phyloP scores from a whole-genome alignment of 75 land plant species.

The Pseudotsuga menziesii region DNA sequence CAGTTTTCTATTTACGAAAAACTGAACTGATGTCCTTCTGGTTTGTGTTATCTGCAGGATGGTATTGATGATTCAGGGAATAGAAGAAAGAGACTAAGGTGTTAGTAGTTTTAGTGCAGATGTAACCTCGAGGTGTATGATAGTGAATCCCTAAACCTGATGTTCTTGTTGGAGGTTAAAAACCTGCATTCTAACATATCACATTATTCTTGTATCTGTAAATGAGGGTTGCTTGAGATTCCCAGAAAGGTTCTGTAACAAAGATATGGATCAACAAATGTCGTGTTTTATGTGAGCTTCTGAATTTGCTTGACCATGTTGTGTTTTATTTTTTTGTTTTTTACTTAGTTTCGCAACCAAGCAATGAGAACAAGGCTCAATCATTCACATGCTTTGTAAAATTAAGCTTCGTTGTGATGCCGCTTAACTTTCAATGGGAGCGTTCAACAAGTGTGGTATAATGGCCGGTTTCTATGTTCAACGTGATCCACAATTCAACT shows the following conservation, averaged over 20 bases:
- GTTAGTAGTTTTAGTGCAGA: constrained; percentile 3
- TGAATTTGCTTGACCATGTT: background rate
- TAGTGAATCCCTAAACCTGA: background rate
- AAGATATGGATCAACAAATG: background rate
- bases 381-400: no score
- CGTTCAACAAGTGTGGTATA: no score
- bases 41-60: constrained; percentile 5
- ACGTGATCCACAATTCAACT: no score
- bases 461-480: no score
- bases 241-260: constrained; percentile 7
- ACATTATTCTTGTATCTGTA: background rate
- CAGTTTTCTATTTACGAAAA: background rate
- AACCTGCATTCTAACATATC: no score
- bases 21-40: background rate
- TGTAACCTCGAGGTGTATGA: constrained; percentile 11
- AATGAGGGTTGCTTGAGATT: constrained; percentile 1
- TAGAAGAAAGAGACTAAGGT: constrained; percentile 5
- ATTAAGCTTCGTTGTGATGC: no score
- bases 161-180: no score
- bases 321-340: background rate
- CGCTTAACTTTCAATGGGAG: no score
- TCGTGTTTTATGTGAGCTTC: constrained; percentile 4
- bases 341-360: background rate
- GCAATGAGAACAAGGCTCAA: constrained; percentile 1
- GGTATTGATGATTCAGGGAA: constrained; percentile 4